Base-by-base conservation (phyloP, 306 rosid genomes). In the Adenanthera pavonina region DNA sequence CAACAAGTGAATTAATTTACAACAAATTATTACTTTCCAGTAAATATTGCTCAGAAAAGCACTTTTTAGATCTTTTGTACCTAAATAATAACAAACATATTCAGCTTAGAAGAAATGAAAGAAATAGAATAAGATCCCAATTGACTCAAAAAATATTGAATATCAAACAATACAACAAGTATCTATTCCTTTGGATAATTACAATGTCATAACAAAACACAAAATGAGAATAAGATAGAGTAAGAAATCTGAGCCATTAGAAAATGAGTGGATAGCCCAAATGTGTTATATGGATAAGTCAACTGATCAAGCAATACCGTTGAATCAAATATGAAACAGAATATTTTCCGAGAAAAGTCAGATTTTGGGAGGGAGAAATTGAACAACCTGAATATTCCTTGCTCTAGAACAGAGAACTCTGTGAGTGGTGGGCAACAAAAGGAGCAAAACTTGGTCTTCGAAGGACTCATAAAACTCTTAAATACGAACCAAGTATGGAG, bases 301-400 rank as follows among this genome's bases (percentile, higher is more conserved):
- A 89, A 90, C 82, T 69, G 72, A 57, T 51, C 16, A 61, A 72
- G 84, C 81, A 82, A 84, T 82, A 76, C 20, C 70, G 35, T 56
- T 79, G 51, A 9, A 68, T 17, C 49, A 81, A 78, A 61, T 46
- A 71, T 30, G 16, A 75, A 34, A 77, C 16, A 72, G 35, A 15
- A 72, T 25, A 53, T 44, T 81, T 77, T 43, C 78, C 79, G 8
- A 75, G 83, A 61, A 84, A 66, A 52, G 54, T 49, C 19, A 78
- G 76, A 82, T 84, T 76, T 59, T 38, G 83, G 44, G 38, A 71
- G 66, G 61, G 75, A 59, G 51, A 67, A 51, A 47, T 34, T 35
- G 69, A 34, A 14, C 75, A 80, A 89, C 91, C 92, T 87, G 89
- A 82, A 87, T 79, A 81, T 75, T 83, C 84, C 57, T 77, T 71